Evolutionary conservation across 371 early-diverging fungal species (phyloP), one percentile per base, ranked within the genome.

Genomic region (Mortierella sp.): DNA sequence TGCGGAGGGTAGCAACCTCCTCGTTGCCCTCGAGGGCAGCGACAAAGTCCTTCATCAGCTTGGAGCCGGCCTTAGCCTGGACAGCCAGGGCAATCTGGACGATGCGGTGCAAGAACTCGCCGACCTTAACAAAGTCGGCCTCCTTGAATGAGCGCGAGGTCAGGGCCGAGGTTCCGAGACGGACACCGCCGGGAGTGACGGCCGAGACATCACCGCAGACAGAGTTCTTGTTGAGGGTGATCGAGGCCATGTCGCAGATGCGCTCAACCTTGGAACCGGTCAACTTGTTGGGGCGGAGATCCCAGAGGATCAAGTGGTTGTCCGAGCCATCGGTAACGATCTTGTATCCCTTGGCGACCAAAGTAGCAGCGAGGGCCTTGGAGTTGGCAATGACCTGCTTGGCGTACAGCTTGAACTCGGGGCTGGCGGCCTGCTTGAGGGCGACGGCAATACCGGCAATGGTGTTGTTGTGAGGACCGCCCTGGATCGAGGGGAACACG

Each of bases 381-480:
- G 98, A 94, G 90, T 99, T 99, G 72, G 90, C 91, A 69, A 95
- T 87, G 64, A 99, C 99, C 88, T 98, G 97, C 85, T 92, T 89
- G 79, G 96, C 95, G 85, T 99, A 99, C 80, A 92, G 88, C 84
- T 94, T 94, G 91, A 98, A 99, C 88, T 97, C 97, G 69, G 97
- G 96, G 40, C 94, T 88, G 52, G 91, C 92, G 29, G 95, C 98
- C 90, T 99, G 98, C 91, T 98, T 96, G 67, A 99, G 89, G 2
- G 99, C 98, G 64, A 99, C 99, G 47, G 99, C 98, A 24, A 99
- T 89, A 39, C 96, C 99, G 48, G 99, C 97, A 87, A 99, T 99
- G 68, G 99, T 99, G 93, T 99, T 97, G 94, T 99, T 99, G 94
- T 99, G 99, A 26, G 99, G 99, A 44, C 99, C 99, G 77, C 99